phyloP scores from a whole-genome alignment of 148 eudicot genomes.

The Vaccinium corymbosum region DNA sequence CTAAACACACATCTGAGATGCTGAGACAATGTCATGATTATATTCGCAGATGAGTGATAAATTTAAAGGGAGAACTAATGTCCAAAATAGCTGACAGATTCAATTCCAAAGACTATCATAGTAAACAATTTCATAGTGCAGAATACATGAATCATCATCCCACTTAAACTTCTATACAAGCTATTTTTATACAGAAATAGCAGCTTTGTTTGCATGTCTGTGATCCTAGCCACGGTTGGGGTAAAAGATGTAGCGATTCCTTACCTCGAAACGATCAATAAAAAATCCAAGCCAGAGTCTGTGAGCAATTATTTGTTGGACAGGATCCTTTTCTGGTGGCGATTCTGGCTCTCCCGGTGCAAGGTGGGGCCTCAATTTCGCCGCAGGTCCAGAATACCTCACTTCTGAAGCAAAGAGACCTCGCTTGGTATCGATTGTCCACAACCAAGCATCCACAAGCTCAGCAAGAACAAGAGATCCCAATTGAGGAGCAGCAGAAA shows the following conservation, averaged over 20 bases:
- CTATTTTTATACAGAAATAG: background rate
- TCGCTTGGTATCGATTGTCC: constrained; percentile 94
- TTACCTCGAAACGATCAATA: constrained; percentile 94
- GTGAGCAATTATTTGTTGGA: constrained; percentile 95
- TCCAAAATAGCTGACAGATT: background rate
- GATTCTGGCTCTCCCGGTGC: constrained; percentile 88
- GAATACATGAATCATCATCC: background rate
- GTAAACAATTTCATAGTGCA: background rate
- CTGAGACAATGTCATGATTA: background rate
- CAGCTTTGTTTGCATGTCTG: background rate
- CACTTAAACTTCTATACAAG: background rate
- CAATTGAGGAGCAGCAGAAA: constrained; percentile 94
- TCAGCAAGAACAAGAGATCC: constrained; percentile 95
- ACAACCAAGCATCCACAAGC: constrained; percentile 99
- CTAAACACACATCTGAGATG: background rate
- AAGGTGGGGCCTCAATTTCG: constrained; percentile 91
- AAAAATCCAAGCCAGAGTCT: constrained; percentile 96
- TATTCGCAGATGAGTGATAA: background rate
- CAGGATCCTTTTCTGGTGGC: constrained; percentile 81
- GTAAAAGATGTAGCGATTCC: constrained; percentile 16
- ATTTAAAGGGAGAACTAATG: background rate
- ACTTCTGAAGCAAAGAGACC: constrained; percentile 93
- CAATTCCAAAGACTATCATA: background rate
- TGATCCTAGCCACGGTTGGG: background rate
- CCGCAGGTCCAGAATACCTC: constrained; percentile 80